Conservation (phyloP, 2,329 filamentous ascomycete species). For the Colletotrichum destructivum region DNA sequence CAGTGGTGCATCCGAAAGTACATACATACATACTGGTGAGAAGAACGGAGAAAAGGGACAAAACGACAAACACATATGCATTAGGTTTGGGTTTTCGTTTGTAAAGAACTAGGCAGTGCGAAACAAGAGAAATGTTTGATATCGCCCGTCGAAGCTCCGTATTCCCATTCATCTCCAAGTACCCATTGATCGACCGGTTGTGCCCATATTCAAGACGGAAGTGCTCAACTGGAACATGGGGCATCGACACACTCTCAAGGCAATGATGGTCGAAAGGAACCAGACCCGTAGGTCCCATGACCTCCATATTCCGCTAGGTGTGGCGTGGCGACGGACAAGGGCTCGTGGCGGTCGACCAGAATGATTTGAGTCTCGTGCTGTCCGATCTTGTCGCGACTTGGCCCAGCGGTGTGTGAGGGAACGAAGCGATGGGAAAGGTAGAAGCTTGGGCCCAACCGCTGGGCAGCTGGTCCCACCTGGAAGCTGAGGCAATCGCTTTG, state of each 20-base stretch:
- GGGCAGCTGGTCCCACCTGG: not conserved
- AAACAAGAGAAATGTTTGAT: too few relatives aligned
- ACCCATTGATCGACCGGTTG: too few relatives aligned
- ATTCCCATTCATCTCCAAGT: too few relatives aligned
- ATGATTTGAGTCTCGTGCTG: not conserved
- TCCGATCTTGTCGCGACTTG: not conserved
- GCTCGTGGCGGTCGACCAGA: not conserved
- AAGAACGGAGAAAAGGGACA: not conserved
- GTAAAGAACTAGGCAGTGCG: too few relatives aligned
- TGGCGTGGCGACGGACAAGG: not conserved
- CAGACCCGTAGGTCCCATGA: not conserved
- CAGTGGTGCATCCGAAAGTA: not conserved
- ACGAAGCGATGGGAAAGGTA: not conserved
- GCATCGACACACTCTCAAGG: too few relatives aligned
- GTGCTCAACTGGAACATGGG: too few relatives aligned
- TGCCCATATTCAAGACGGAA: too few relatives aligned
- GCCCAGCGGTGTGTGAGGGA: not conserved
- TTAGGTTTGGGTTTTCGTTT: too few relatives aligned
- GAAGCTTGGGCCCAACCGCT: not conserved
- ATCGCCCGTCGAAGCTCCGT: too few relatives aligned
- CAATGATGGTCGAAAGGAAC: not conserved
- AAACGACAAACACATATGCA: too few relatives aligned
- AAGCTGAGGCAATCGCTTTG: not conserved
- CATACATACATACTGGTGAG: not conserved
- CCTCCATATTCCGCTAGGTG: not conserved